Conservation (phyloP, 1,139 yeast genomes). For the Kodamaea sp. region DNA sequence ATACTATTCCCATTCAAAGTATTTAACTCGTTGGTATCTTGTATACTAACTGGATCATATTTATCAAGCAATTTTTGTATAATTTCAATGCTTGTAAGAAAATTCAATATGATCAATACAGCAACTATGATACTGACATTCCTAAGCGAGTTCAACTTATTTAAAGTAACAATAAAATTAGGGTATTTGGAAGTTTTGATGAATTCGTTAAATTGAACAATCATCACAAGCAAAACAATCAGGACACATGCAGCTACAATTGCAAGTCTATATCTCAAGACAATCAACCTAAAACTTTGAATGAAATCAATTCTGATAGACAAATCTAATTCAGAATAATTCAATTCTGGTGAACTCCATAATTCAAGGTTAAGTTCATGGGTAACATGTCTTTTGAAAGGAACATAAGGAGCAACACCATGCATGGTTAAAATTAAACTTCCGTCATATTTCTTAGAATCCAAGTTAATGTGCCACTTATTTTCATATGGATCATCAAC, state of each 20-base stretch:
- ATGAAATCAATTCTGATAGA: slow-evolving; percentile 40
- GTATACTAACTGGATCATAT: slow-evolving; percentile 57
- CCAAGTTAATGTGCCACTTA: slow-evolving; percentile 64
- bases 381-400: slow-evolving; percentile 32
- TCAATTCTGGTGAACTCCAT: slow-evolving; percentile 33
- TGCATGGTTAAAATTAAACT: slow-evolving; percentile 49
- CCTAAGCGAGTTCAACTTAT: slow-evolving; percentile 23
- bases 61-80: slow-evolving; percentile 26
- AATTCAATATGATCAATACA: slow-evolving; percentile 33
- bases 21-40: slow-evolving; percentile 33
- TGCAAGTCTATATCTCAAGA: slow-evolving; percentile 61
- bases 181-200: slow-evolving; percentile 43
- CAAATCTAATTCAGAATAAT: slow-evolving; percentile 28
- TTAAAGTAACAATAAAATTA: slow-evolving; percentile 47
- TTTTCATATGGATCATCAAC: slow-evolving; percentile 66
- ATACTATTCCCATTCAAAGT: slow-evolving; percentile 20
- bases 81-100: slow-evolving; percentile 23
- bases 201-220: slow-evolving; percentile 45
- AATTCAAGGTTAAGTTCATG: slow-evolving; percentile 41
- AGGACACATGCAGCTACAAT: slow-evolving; percentile 56
- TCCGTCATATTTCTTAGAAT: slow-evolving; percentile 18
- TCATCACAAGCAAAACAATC: slow-evolving; percentile 41
- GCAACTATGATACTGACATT: slow-evolving; percentile 13
- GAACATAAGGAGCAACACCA: slow-evolving; percentile 78
- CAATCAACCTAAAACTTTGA: slow-evolving; percentile 48